Conservation (phyloP, 83 land plant species). For the Larix sibirica region DNA sequence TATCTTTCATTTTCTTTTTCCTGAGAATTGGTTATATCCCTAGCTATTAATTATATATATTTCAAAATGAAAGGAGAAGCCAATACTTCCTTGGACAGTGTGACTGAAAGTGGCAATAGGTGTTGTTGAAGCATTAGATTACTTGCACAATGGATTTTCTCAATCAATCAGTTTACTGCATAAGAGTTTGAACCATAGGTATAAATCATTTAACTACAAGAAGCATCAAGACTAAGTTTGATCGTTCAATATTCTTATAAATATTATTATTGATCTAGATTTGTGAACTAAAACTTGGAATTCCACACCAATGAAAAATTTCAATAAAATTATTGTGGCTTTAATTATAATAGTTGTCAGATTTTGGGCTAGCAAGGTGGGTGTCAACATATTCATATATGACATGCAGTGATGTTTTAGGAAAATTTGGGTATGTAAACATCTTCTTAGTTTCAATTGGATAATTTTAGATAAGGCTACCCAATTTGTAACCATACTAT, state of each 20-base stretch:
- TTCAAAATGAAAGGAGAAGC: slow-evolving; percentile 26
- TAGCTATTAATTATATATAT: too few relatives aligned
- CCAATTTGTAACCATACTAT: too few relatives aligned
- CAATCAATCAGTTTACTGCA: slow-evolving; percentile 55
- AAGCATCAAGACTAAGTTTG: too few relatives aligned
- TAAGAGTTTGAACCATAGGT: too few relatives aligned
- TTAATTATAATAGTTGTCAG: too few relatives aligned
- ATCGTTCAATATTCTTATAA: too few relatives aligned
- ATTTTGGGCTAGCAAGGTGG: slow-evolving; percentile 76
- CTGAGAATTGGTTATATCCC: too few relatives aligned
- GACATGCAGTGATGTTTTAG: slow-evolving; percentile 75
- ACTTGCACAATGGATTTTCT: slow-evolving; percentile 14
- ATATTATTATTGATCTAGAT: too few relatives aligned
- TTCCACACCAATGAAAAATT: background rate
- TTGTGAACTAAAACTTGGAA: background rate
- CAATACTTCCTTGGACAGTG: slow-evolving; percentile 58
- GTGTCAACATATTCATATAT: slow-evolving; percentile 62
- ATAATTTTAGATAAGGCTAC: too few relatives aligned
- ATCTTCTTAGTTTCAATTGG: background rate
- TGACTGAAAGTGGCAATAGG: slow-evolving; percentile 87
- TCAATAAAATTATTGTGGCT: too few relatives aligned
- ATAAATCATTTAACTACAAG: too few relatives aligned
- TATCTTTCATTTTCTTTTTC: too few relatives aligned
- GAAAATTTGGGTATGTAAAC: slow-evolving; percentile 84
- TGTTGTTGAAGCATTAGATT: slow-evolving; percentile 78